phyloP scores from a whole-genome alignment of 179 eudicot genomes.

The Carnegiea gigantea region DNA sequence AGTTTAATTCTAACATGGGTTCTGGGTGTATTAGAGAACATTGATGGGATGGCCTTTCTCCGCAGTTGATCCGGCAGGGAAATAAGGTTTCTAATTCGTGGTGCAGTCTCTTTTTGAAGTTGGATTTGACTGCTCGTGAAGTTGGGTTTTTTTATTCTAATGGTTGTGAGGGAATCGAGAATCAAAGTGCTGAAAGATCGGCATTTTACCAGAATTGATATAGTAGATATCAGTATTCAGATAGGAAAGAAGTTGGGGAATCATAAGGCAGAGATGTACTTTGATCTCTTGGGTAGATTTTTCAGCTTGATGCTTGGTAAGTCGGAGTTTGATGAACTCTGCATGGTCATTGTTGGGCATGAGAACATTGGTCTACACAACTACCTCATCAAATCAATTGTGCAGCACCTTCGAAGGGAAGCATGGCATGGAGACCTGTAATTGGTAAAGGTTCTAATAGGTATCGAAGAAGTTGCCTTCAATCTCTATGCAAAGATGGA shows the following conservation, averaged over 20 bases:
- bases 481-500: slow-evolving; percentile 52
- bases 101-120: neutral
- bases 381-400: slow-evolving; percentile 55
- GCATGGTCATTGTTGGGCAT: slow-evolving; percentile 53
- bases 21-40: neutral
- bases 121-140: neutral
- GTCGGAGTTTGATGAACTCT: slow-evolving; percentile 59
- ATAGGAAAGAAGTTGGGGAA: slow-evolving; percentile 59
- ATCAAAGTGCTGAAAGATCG: slow-evolving; percentile 49
- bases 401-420: slow-evolving; percentile 55
- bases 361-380: slow-evolving; percentile 71
- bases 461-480: slow-evolving; percentile 47
- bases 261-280: slow-evolving; percentile 58
- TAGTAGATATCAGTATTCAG: slow-evolving; percentile 46
- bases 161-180: slow-evolving; percentile 33
- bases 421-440: slow-evolving; percentile 28
- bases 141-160: slow-evolving; percentile 23
- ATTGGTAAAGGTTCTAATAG: slow-evolving; percentile 54
- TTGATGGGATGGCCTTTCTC: neutral
- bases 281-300: slow-evolving; percentile 45
- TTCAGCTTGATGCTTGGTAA: slow-evolving; percentile 47
- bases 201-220: slow-evolving; percentile 52
- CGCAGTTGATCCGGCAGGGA: slow-evolving; percentile 1
- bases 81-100: slow-evolving; percentile 22
- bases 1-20: slow-evolving; percentile 21